A percentile compares a stretch with the other conserved stretches of the same genome.
phyloP scores from a whole-genome alignment of 306 rosid genomes.

The Glycyrrhiza uralensis region DNA sequence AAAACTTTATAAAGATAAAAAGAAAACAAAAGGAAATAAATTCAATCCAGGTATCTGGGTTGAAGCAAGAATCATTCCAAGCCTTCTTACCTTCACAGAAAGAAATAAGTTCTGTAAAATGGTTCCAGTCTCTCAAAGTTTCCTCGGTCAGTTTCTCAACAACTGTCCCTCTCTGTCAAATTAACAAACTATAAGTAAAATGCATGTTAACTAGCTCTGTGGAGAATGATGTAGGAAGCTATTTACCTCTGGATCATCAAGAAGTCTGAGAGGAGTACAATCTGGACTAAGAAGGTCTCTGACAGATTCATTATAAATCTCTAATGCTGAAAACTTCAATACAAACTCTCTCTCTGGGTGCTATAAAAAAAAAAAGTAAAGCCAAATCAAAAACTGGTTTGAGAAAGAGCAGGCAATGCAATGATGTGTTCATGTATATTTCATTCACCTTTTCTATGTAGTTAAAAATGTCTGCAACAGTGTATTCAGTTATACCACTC shows the following conservation, averaged over 20 bases:
- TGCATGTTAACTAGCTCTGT: constrained; percentile 1
- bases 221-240: constrained; percentile 20
- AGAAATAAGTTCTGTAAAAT: constrained; percentile 75
- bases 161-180: constrained; percentile 86
- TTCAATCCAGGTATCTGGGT: background rate
- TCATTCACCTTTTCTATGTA: constrained; percentile 62
- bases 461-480: constrained; percentile 75
- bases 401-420: constrained; percentile 21
- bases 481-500: constrained; percentile 80
- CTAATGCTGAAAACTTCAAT: constrained; percentile 86
- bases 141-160: constrained; percentile 90
- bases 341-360: constrained; percentile 81
- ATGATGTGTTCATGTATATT: background rate
- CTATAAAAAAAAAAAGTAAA: constrained; percentile 39
- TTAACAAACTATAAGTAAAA: constrained; percentile 31
- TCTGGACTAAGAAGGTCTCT: constrained; percentile 92
- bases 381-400: constrained; percentile 24
- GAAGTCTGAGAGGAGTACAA: constrained; percentile 80
- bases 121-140: constrained; percentile 77
- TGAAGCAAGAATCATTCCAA: constrained; percentile 27
- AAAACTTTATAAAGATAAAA: background rate
- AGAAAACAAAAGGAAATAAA: background rate
- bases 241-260: constrained; percentile 98
- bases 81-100: constrained; percentile 73
- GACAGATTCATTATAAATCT: constrained; percentile 97